phyloP scores from a whole-genome alignment of 2,329 filamentous ascomycete species.

The Colletotrichum orchidophilum region DNA sequence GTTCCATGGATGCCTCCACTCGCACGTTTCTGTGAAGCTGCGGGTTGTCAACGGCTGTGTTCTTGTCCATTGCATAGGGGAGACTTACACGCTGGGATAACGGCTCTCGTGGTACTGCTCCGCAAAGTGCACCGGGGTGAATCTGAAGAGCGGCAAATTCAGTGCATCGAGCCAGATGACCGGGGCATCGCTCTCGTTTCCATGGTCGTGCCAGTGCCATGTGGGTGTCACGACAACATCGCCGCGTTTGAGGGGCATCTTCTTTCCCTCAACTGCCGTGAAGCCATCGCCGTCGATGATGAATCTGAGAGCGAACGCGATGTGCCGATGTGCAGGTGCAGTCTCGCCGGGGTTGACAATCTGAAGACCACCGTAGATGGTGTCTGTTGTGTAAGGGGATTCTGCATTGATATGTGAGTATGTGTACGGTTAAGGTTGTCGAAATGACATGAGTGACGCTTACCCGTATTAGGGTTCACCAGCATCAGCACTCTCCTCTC shows the following conservation, averaged over 20 bases:
- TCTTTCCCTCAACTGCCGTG: slow-evolving; percentile 64
- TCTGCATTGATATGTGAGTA: slow-evolving; percentile 40
- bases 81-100: slow-evolving; percentile 56
- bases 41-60: slow-evolving; percentile 1
- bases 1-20: slow-evolving; percentile 55
- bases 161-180: slow-evolving; percentile 68
- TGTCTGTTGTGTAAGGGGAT: slow-evolving; percentile 66
- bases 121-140: slow-evolving; percentile 63
- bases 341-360: slow-evolving; percentile 65
- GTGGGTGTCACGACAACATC: slow-evolving; percentile 67
- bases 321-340: slow-evolving; percentile 64
- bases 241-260: slow-evolving; percentile 60
- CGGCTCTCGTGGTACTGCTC: slow-evolving; percentile 57
- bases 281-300: slow-evolving; percentile 67
- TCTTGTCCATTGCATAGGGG: neutral
- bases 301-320: slow-evolving; percentile 65
- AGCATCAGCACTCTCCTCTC: slow-evolving; percentile 54
- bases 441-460: slow-evolving; percentile 31
- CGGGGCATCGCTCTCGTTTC: slow-evolving; percentile 62
- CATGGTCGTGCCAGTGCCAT: slow-evolving; percentile 70
- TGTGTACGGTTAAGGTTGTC: rapidly evolving
- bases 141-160: slow-evolving; percentile 61
- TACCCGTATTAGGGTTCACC: slow-evolving; percentile 47
- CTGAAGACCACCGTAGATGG: slow-evolving; percentile 65
- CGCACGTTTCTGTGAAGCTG: slow-evolving; percentile 45